Evolutionary conservation across 1,284 basidiomycete species (phyloP).

Genomic region (Naganishia sp.): DNA sequence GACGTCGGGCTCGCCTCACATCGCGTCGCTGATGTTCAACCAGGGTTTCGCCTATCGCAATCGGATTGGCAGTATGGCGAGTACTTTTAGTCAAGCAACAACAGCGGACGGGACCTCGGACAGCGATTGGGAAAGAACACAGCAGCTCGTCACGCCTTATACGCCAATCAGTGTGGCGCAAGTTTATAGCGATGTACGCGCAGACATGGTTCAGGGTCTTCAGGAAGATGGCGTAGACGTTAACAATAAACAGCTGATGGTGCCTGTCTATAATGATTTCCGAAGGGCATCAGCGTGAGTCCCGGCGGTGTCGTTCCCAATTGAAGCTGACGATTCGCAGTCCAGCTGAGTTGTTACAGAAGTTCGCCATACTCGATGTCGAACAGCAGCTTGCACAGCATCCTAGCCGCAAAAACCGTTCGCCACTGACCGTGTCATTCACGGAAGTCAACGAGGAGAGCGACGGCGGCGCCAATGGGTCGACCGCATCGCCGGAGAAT

Average conservation of each 20-base stretch:
- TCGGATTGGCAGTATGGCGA: conserved; percentile 34
- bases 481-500: conserved; percentile 4
- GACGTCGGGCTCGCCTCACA: conserved; percentile 2
- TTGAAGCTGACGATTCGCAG: not conserved
- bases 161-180: not conserved
- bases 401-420: conserved; percentile 9
- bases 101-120: conserved; percentile 25
- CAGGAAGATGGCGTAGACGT: not conserved
- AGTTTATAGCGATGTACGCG: not conserved
- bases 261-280: conserved; percentile 4
- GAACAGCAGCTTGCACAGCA: conserved; percentile 13
- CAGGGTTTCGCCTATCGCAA: conserved; percentile 14
- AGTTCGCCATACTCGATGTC: conserved; percentile 24
- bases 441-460: conserved; percentile 3
- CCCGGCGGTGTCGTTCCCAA: not conserved
- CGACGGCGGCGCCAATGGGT: conserved; percentile 3
- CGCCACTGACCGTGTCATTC: conserved; percentile 19
- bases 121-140: conserved; percentile 22
- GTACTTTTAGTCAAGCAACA: conserved; percentile 32
- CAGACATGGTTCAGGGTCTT: not conserved
- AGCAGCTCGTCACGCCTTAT: conserved; percentile 20
- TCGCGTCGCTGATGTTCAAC: not conserved
- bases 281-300: conserved; percentile 35
- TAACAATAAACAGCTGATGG: conserved; percentile 5
- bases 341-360: conserved; percentile 27